A percentile compares a stretch with the other conserved stretches of the same genome.
These are phyloP conservation scores for Collybiopsis luxurians DNA, from an alignment of 768 basidiomycete species.

Conservation along the genomic window DNA sequence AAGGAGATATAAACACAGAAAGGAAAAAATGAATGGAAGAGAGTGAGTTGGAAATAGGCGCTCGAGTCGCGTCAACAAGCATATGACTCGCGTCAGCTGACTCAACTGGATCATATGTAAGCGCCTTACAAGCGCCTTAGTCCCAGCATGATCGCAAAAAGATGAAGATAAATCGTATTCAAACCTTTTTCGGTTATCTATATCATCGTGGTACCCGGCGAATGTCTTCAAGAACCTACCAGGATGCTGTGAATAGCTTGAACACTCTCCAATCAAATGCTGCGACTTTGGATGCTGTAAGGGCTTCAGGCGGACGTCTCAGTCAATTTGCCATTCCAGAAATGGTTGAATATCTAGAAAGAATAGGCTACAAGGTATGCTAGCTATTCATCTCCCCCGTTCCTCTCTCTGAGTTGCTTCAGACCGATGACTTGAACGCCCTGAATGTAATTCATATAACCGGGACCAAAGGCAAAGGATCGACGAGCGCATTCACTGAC, in stretches of 20 bases:
- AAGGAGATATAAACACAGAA: not conserved
- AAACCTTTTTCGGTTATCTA: too few relatives aligned
- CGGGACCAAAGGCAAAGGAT: constrained; percentile 98
- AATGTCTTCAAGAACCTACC: constrained; percentile 69
- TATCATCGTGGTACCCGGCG: constrained; percentile 16
- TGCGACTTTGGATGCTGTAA: constrained; percentile 81
- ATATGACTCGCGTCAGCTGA: not conserved
- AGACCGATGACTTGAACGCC: constrained; percentile 82
- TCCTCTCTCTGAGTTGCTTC: not conserved
- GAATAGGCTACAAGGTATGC: constrained; percentile 84
- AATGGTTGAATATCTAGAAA: constrained; percentile 84
- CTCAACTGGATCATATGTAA: not conserved
- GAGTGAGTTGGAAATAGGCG: not conserved
- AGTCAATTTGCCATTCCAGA: constrained; percentile 74
- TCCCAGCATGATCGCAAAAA: too few relatives aligned
- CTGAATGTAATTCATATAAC: constrained; percentile 96
- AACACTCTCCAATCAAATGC: constrained; percentile 92
- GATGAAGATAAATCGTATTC: too few relatives aligned
- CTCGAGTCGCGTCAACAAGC: not conserved
- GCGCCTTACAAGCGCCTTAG: not conserved
- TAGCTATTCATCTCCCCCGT: not conserved
- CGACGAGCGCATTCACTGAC: constrained; percentile 90
- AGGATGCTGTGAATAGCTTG: constrained; percentile 68
- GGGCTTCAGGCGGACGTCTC: constrained; percentile 64
- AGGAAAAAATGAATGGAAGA: not conserved